Percentiles rank a stretch among this genome's conserved stretches.
These are phyloP conservation scores for Monosporascus sp. DNA, from an alignment of 2,329 filamentous ascomycete genomes.

Conservation along the genomic window DNA sequence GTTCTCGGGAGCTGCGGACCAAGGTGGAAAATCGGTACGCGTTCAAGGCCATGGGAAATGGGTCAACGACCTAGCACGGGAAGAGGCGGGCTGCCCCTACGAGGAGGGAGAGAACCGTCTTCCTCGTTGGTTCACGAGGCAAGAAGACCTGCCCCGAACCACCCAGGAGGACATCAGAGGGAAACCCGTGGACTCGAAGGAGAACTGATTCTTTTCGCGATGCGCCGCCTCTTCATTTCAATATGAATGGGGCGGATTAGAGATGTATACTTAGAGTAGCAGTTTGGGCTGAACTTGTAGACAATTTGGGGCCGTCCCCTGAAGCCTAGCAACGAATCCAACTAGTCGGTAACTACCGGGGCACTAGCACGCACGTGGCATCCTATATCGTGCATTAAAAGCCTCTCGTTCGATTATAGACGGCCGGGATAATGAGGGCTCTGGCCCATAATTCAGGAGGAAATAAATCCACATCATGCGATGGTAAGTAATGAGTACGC, in stretches of 20 bases:
- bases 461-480: not conserved
- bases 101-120: conserved; percentile 54
- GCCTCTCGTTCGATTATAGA: too few relatives aligned
- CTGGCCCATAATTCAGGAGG: not conserved
- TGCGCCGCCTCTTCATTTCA: not conserved
- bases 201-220: too few relatives aligned
- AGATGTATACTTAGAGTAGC: too few relatives aligned
- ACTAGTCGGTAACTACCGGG: too few relatives aligned
- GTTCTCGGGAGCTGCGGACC: conserved; percentile 48
- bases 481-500: not conserved
- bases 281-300: too few relatives aligned
- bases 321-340: too few relatives aligned
- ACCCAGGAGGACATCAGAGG: not conserved
- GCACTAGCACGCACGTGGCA: too few relatives aligned
- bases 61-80: conserved; percentile 70
- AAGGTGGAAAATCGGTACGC: conserved; percentile 29
- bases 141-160: conserved; percentile 4
- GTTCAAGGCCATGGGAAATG: conserved; percentile 55
- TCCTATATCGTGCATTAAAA: too few relatives aligned
- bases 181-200: too few relatives aligned
- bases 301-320: too few relatives aligned
- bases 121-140: conserved; percentile 39
- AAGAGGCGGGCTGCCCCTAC: conserved; percentile 57
- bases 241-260: too few relatives aligned
- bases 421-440: too few relatives aligned